Evolutionary conservation across 176 grass and related monocot species (phyloP).

Genomic region (Alopecurus myosuroides): DNA sequence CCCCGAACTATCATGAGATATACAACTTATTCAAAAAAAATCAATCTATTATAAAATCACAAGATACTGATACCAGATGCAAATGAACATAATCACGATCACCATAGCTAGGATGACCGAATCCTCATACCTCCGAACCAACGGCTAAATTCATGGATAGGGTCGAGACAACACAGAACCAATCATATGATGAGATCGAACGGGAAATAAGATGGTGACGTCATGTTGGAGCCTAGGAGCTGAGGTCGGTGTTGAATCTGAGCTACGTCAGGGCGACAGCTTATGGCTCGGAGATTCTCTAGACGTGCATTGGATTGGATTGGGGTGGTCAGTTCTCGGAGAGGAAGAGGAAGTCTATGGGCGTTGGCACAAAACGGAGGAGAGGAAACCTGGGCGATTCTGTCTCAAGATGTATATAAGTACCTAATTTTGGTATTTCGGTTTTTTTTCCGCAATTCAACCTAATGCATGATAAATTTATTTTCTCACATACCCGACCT

Average conservation of each 20-base stretch:
- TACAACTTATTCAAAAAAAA: neutral
- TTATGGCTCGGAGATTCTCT: neutral
- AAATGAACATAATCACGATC: neutral
- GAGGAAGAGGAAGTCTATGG: neutral
- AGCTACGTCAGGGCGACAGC: neutral
- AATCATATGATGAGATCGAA: neutral
- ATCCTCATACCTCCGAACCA: neutral
- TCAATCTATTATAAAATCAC: too few species aligned
- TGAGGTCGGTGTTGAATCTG: neutral
- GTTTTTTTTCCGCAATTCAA: neutral
- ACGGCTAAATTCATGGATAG: neutral
- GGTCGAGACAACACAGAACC: neutral
- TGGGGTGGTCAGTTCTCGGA: conserved; percentile 68
- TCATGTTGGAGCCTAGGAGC: neutral
- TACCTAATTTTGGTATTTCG: neutral
- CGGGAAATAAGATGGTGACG: neutral
- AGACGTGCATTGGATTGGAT: conserved; percentile 30
- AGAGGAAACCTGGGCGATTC: neutral
- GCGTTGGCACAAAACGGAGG: neutral
- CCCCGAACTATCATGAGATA: neutral
- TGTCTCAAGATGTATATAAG: neutral
- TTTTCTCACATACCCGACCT: conserved; percentile 43
- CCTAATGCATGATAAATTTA: neutral
- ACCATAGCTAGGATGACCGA: neutral
- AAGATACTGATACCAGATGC: neutral